phyloP scores from a whole-genome alignment of 345 rosid genomes.

The Brassica rapa region DNA sequence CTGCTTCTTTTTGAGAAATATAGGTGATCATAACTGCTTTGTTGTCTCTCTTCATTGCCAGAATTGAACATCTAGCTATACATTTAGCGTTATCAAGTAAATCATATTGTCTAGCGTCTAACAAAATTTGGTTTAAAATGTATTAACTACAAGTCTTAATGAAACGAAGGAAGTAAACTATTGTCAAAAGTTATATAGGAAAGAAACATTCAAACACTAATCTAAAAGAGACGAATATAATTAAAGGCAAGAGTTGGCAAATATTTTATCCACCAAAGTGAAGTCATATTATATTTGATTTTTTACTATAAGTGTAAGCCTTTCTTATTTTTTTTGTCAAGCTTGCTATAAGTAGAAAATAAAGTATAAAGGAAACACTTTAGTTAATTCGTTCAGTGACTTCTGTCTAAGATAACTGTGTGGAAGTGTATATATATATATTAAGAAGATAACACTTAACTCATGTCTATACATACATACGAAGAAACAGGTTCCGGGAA shows the following conservation, averaged over 20 bases:
- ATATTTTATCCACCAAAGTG: constrained; percentile 9
- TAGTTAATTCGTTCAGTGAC: constrained; percentile 3
- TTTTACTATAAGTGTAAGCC: constrained; percentile 24
- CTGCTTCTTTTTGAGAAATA: background rate
- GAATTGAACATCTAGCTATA: background rate
- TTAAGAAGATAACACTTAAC: background rate
- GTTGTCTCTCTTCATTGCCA: background rate
- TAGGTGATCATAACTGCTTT: background rate
- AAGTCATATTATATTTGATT: constrained; percentile 22
- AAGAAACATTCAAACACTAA: background rate
- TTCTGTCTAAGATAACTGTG: constrained; percentile 10
- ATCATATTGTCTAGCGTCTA: too few species aligned
- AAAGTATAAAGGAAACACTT: constrained; percentile 20
- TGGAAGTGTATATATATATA: constrained; percentile 1
- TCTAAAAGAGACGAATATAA: background rate
- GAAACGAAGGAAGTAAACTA: background rate
- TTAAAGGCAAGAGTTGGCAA: constrained; percentile 21
- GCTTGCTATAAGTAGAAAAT: constrained; percentile 22
- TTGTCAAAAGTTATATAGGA: background rate
- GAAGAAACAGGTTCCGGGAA: background rate
- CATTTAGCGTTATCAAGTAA: background rate
- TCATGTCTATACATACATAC: background rate
- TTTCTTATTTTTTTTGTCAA: background rate
- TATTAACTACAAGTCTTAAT: background rate
- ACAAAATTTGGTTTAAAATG: background rate